phyloP scores from a whole-genome alignment of 2,329 filamentous ascomycete genomes.

The Penicillium crustosum region DNA sequence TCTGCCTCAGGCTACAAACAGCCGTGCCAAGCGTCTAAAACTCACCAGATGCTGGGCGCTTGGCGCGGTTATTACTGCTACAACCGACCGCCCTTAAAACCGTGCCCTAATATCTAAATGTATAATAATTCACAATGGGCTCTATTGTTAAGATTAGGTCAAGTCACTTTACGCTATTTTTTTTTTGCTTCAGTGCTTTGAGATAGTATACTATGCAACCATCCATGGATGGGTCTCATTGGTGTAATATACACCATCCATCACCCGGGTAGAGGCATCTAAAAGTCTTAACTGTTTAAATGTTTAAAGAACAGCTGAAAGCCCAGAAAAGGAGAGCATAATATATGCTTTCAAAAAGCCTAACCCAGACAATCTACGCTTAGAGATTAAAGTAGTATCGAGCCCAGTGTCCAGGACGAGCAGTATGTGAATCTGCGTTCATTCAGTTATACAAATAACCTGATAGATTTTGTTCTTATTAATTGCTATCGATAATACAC shows the following conservation, averaged over 20 bases:
- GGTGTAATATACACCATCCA: not conserved
- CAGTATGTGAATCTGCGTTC: not conserved
- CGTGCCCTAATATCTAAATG: constrained; percentile 5
- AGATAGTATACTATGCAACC: not conserved
- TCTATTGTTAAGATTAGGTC: too few species aligned
- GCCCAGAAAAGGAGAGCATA: not conserved
- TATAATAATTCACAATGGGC: too few species aligned
- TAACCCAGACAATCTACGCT: too few species aligned
- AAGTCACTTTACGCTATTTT: not conserved
- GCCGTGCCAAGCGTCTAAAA: too few species aligned
- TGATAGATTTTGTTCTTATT: too few species aligned
- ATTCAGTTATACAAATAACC: too few species aligned
- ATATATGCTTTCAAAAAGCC: not conserved
- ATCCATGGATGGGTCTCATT: too few species aligned
- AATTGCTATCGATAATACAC: too few species aligned
- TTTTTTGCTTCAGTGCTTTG: not conserved
- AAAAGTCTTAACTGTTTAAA: not conserved
- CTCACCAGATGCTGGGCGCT: too few species aligned
- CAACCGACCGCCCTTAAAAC: not conserved
- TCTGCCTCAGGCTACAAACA: not conserved
- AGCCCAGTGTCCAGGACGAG: not conserved
- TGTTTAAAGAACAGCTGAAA: not conserved
- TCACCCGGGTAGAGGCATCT: not conserved
- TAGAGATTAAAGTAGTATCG: not conserved
- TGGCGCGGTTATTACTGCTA: too few species aligned